Conservation (phyloP, 148 eudicot species). For the Salicornia ramosissima region DNA sequence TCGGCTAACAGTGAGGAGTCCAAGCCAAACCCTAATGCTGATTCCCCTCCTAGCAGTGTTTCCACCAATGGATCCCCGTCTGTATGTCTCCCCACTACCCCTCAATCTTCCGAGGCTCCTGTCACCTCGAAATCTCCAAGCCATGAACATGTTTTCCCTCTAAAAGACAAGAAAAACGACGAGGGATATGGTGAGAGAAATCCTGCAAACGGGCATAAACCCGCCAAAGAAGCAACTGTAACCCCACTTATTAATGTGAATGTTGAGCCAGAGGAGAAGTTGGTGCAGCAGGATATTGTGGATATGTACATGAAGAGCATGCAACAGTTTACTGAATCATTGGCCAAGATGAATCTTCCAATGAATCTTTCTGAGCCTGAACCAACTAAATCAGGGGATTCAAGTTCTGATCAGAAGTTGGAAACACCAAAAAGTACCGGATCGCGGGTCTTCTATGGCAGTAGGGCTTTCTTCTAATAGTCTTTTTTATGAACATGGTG, state of each 20-base stretch:
- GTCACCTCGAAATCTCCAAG: slow-evolving; percentile 37
- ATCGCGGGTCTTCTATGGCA: slow-evolving; percentile 85
- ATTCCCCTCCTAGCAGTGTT: slow-evolving; percentile 62
- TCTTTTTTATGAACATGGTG: slow-evolving; percentile 13
- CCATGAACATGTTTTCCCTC: slow-evolving; percentile 47
- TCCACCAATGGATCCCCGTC: slow-evolving; percentile 60
- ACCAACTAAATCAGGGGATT: slow-evolving; percentile 57
- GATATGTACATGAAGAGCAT: slow-evolving; percentile 99
- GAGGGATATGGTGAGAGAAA: slow-evolving; percentile 44
- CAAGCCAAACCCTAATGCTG: slow-evolving; percentile 33
- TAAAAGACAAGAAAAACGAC: slow-evolving; percentile 37
- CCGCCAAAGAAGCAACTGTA: slow-evolving; percentile 27
- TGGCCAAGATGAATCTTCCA: slow-evolving; percentile 96
- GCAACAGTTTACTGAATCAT: slow-evolving; percentile 90
- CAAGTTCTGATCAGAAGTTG: slow-evolving; percentile 58
- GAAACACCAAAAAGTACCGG: slow-evolving; percentile 58
- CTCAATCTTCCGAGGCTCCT: slow-evolving; percentile 55
- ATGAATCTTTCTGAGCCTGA: slow-evolving; percentile 52
- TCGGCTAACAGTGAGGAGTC: slow-evolving; percentile 35
- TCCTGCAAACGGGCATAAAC: slow-evolving; percentile 18
- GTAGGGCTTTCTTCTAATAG: slow-evolving; percentile 92
- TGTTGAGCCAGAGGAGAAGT: slow-evolving; percentile 62
- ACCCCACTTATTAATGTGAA: slow-evolving; percentile 55
- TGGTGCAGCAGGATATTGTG: slow-evolving; percentile 94
- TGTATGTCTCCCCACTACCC: slow-evolving; percentile 46